Evolutionary conservation across 768 basidiomycete species (phyloP), one percentile per base, ranked within the genome.

Genomic region (Termitomyces eurrhizus): DNA sequence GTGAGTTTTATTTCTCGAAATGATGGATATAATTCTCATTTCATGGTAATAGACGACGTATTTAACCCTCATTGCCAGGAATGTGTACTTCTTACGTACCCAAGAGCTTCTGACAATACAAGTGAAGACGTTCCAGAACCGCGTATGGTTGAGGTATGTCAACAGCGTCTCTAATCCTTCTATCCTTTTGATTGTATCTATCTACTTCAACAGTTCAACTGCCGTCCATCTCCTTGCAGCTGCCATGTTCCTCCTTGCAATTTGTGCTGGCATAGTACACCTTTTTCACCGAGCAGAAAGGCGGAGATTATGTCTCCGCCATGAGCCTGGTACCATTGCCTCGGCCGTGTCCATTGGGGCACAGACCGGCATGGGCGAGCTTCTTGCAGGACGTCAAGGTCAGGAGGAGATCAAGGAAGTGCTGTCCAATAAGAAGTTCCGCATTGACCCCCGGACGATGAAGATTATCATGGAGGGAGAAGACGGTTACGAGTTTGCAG

Each of bases 391-490:
- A 18, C 73, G 74, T 49, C 78, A 80, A 51, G 68, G 71, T 33
- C 65, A 69, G 45, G 70, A 73, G 51, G 80, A 80, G 7, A 77
- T 84, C 45, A 66, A 67, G 7, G 66, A 76, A 37, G 78, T 74
- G 11, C 69, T 85, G 37, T 65, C 67, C 50, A 72, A 79, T 57
- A 79, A 73, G 68, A 78, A 74, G 58, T 85, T 85, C 72, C 72
- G 82, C 46, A 80, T 84, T 52, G 79, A 84, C 63, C 77, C 78
- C 1, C 58, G 59, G 21, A 77, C 78, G 24, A 80, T 78, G 75
- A 79, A 79, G 66, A 82, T 85, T 57, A 66, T 84, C 44, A 83
- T 83, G 78, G 77, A 81, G 57, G 81, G 80, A 18, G 82, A 84
- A 65, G 71, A 73, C 0, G 80, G 80, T 3, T 83, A 82, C 64